phyloP scores from a whole-genome alignment of 345 rosid species.

The Dipteronia dyeriana region DNA sequence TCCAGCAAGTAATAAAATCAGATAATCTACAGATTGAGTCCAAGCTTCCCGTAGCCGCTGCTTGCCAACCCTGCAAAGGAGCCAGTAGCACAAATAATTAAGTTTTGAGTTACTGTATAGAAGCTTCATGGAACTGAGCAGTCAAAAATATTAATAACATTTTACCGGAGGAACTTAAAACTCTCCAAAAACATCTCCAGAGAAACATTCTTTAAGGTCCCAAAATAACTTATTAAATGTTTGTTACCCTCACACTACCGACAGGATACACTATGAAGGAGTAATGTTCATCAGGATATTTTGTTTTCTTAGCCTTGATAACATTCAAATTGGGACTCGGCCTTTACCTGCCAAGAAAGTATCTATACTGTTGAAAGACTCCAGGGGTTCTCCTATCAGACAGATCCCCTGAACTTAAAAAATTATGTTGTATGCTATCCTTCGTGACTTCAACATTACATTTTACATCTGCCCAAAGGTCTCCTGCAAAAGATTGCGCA shows the following conservation, averaged over 20 bases:
- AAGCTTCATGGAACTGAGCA: not conserved
- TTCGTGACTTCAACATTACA: slow-evolving; percentile 60
- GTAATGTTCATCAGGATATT: not conserved
- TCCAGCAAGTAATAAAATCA: slow-evolving; percentile 88
- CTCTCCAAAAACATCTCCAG: too few species aligned
- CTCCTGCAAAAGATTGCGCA: slow-evolving; percentile 68
- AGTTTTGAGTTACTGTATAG: not conserved
- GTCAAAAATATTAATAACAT: not conserved
- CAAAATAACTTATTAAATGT: not conserved
- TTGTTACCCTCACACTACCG: not conserved
- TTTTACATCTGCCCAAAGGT: slow-evolving; percentile 81
- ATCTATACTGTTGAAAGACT: slow-evolving; percentile 67
- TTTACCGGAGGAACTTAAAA: not conserved
- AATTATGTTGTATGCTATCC: slow-evolving; percentile 56
- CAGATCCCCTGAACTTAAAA: slow-evolving; percentile 56
- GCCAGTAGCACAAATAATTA: not conserved
- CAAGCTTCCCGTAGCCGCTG: slow-evolving; percentile 92
- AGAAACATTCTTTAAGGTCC: not conserved
- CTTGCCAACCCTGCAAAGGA: slow-evolving; percentile 71
- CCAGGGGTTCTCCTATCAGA: slow-evolving; percentile 73
- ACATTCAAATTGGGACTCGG: not conserved
- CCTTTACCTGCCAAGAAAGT: slow-evolving; percentile 87
- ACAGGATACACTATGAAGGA: not conserved
- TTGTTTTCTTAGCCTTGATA: not conserved
- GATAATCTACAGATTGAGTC: slow-evolving; percentile 86